Evolutionary conservation across 2,329 filamentous ascomycete species (phyloP), one percentile per base, ranked within the genome.

Genomic region (Alternaria rosae): DNA sequence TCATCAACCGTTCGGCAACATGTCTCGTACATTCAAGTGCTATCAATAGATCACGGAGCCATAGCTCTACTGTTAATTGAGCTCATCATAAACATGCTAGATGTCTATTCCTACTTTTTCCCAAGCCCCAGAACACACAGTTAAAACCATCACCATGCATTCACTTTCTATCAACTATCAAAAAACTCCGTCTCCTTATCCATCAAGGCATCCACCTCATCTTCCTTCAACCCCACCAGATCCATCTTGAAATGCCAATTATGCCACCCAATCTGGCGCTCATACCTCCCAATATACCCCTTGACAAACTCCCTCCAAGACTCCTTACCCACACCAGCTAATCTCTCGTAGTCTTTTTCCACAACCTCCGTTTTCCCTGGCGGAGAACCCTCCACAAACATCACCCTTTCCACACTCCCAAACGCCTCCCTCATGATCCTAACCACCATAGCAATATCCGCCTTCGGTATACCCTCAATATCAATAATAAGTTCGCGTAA

Each of bases 401-500:
- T 48, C 2, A 75, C 23, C 5, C 43, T 59, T 10, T 68, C 54
- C 6, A 71, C 50, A 28, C 69, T 70, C 1, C 68, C 70, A 41
- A 76, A 72, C 2, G 61, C 53, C 0, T 44, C 52, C 1, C 48
- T 54, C 13, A 78, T 32, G 7, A 73, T 66, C 20, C 66, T 70
- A 15, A 70, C 54, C 9, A 76, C 64, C 62, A 78, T 67, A 2
- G 68, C 64, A 7, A 78, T 21, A 43, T 76, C 69, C 0, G 41
- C 23, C 6, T 26, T 17, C 4, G 65, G 67, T 3, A 76, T 64
- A 5, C 63, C 57, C 17, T 58, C 45, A 8, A 75, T 59, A 28
- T 77, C 70, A 26, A 78, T 59, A 1, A 64, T 72, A 4, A 78
- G 64, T 0, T 65, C 68, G 35, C 54, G 41, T 0, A 78, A 62